Conservation (phyloP, 352 stramenopile genomes). For the Thalassiosira livingstoniorum region DNA sequence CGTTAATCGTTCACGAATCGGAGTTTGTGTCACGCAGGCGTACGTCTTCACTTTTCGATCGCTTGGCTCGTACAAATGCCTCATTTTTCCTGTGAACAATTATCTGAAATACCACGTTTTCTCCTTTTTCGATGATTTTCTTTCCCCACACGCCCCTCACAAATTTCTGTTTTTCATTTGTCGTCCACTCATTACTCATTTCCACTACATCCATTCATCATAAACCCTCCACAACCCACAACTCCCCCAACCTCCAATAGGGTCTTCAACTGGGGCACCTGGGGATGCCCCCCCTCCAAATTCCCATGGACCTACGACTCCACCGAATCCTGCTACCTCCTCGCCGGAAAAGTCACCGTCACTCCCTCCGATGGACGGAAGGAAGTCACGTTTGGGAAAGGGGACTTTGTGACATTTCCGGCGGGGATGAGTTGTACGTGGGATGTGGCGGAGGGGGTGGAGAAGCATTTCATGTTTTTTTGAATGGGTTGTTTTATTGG, state of each 20-base stretch:
- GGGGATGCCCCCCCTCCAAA: constrained; percentile 70
- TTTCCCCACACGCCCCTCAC: neutral
- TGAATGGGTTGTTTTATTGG: too few relatives aligned
- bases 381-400: constrained; percentile 69
- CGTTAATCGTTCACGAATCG: neutral
- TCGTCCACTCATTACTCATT: too few relatives aligned
- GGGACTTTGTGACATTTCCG: constrained; percentile 81
- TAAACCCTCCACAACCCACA: neutral
- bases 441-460: constrained; percentile 73
- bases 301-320: constrained; percentile 82
- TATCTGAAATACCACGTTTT: neutral
- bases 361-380: constrained; percentile 71
- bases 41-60: too few relatives aligned
- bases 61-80: neutral
- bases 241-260: constrained; percentile 3
- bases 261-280: constrained; percentile 73
- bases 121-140: neutral
- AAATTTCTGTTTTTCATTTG: neutral
- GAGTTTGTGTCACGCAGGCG: neutral
- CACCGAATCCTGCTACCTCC: constrained; percentile 74
- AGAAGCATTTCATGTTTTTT: constrained; percentile 82
- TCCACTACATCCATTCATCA: neutral
- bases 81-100: neutral
- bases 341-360: constrained; percentile 76
- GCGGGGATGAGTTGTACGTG: constrained; percentile 81